Percentiles rank a stretch among this genome's conserved stretches.
Conservation (phyloP, 768 basidiomycete species). For the Boletus bicolor region DNA sequence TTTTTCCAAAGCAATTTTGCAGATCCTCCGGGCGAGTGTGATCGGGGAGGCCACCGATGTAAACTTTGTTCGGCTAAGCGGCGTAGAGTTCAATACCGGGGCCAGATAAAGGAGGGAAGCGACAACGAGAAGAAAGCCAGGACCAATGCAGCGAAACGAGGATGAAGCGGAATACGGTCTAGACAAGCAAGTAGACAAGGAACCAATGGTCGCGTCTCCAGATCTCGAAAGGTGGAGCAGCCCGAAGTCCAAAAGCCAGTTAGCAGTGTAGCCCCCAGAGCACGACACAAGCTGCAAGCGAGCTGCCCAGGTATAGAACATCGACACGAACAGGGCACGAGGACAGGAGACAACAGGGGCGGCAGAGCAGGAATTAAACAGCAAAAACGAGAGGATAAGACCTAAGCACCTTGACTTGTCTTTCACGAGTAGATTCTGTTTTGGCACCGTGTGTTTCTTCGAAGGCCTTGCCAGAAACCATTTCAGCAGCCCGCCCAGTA, state of each 20-base stretch:
- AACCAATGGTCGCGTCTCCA: slow-evolving; percentile 29
- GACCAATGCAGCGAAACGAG: slow-evolving; percentile 35
- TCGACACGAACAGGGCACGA: slow-evolving; percentile 18
- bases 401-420: slow-evolving; percentile 88
- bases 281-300: slow-evolving; percentile 15
- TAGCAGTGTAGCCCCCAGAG: slow-evolving; percentile 18
- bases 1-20: slow-evolving; percentile 82
- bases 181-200: slow-evolving; percentile 38
- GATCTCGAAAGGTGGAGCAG: slow-evolving; percentile 28
- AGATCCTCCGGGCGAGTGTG: slow-evolving; percentile 83
- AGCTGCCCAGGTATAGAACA: slow-evolving; percentile 18
- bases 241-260: slow-evolving; percentile 22
- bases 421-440: slow-evolving; percentile 57
- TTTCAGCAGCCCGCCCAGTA: slow-evolving; percentile 16
- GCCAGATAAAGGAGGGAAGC: slow-evolving; percentile 47
- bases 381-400: slow-evolving; percentile 45
- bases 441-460: slow-evolving; percentile 48
- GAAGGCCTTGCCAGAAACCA: slow-evolving; percentile 13
- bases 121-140: slow-evolving; percentile 45
- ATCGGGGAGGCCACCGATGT: slow-evolving; percentile 86
- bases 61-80: slow-evolving; percentile 90
- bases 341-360: slow-evolving; percentile 16
- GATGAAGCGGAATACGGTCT: slow-evolving; percentile 29
- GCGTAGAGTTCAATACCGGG: slow-evolving; percentile 65
- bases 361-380: slow-evolving; percentile 24